These are phyloP conservation scores for Ceratobasidium sp. DNA, from an alignment of 1,284 basidiomycete genomes.

Conservation along the genomic window DNA sequence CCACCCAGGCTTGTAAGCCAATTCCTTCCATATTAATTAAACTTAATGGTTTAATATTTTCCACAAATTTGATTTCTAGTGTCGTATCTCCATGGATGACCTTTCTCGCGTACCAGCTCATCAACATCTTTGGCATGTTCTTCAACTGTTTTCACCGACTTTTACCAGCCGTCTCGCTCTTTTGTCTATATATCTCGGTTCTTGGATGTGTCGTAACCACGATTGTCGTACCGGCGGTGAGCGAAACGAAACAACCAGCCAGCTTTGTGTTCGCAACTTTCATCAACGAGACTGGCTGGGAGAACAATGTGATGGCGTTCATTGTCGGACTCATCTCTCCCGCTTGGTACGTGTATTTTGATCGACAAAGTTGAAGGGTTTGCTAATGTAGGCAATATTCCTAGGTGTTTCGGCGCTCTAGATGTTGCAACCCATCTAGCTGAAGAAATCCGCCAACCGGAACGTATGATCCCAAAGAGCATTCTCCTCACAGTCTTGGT, in stretches of 20 bases:
- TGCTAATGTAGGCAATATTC: slow-evolving; percentile 6
- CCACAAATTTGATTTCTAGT: too few relatives aligned
- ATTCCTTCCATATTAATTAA: too few relatives aligned
- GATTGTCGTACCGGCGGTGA: slow-evolving; percentile 32
- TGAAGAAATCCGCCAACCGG: slow-evolving; percentile 35
- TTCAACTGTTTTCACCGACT: slow-evolving; percentile 27
- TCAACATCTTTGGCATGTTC: not conserved
- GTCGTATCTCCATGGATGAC: slow-evolving; percentile 39
- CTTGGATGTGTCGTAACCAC: slow-evolving; percentile 20
- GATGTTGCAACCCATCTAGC: slow-evolving; percentile 41
- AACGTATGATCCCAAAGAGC: slow-evolving; percentile 37
- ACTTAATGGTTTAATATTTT: too few relatives aligned
- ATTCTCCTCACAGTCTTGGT: slow-evolving; percentile 31
- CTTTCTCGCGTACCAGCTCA: slow-evolving; percentile 32
- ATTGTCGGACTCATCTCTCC: slow-evolving; percentile 41
- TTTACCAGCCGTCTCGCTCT: slow-evolving; percentile 15
- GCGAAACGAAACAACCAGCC: slow-evolving; percentile 24
- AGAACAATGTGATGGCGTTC: slow-evolving; percentile 40
- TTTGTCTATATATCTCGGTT: slow-evolving; percentile 6
- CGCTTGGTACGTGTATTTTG: slow-evolving; percentile 8
- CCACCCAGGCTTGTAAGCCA: slow-evolving; percentile 38
- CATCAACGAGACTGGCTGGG: slow-evolving; percentile 40
- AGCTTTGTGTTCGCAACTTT: slow-evolving; percentile 43
- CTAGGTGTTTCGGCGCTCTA: slow-evolving; percentile 33
- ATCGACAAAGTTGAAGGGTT: too few relatives aligned